Base-by-base conservation (phyloP, 2,329 filamentous ascomycete species). In the Cladosporium sp. region DNA sequence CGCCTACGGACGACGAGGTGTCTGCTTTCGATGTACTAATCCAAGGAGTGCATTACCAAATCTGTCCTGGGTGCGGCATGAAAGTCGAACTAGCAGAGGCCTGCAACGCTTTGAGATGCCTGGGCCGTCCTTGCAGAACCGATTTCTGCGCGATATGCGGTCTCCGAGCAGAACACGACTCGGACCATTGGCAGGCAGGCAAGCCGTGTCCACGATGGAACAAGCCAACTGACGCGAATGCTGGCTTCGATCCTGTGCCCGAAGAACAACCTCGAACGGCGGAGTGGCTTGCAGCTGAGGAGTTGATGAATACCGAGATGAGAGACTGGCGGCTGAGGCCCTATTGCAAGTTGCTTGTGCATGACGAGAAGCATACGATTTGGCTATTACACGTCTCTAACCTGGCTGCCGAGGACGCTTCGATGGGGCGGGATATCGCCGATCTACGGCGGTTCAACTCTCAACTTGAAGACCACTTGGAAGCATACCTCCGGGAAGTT, bases 161-260 rank as follows among this genome's bases (percentile, higher is more conserved):
- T 21, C 26, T 32, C 5, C 28, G 26, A 32, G 53, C 30, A 11
- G 21, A 28, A 13, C 26, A 56, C 28, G 28, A 56, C 53, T 56
- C 53, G 13, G 30, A 34, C 30, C 53, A 56, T 28, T 56, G 53
- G 53, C 53, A 56, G 21, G 7, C 8, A n/a, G 53, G 53, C 16
- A 56, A 56, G 53, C 53, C 53, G 7, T 56, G 53, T 34, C 53
- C 53, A 1, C 26, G 30, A 10, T 56, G 53, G 53, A 56, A 56
- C 18, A 56, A n/a, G 30, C 53, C 53, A 34, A 32, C 18, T 34
- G 53, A 56, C n/a, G 8, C n/a, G 18, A 23, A 56, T 56, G 30
- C 53, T 32, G 53, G 28, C 26, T 56, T 21, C 30, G 53, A 56
- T 34, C 16, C n/a, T 16, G 21, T 5, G 30, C 53, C 30, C 5